Evolutionary conservation across 345 rosid genomes (phyloP).

Genomic region (Eucalyptus shirleyi): DNA sequence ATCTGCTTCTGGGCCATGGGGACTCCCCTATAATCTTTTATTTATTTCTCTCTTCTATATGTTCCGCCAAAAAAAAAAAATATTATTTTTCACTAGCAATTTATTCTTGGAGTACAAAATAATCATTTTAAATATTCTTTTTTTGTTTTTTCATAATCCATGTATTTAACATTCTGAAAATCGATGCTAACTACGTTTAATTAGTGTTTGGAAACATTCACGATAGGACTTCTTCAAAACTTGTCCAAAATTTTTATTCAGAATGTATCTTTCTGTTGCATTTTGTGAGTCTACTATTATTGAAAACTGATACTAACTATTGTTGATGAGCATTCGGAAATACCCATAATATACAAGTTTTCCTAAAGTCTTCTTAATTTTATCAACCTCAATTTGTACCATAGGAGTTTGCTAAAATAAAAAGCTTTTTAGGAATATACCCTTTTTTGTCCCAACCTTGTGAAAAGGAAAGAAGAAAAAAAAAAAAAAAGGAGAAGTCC

Average conservation of each 20-base stretch:
- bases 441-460: not conserved
- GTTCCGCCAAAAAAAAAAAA: not conserved
- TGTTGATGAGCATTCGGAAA: not conserved
- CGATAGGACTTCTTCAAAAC: not conserved
- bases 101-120: not conserved
- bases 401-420: not conserved
- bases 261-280: not conserved
- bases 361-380: not conserved
- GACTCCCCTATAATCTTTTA: not conserved
- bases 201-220: not conserved
- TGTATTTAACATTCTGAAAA: not conserved
- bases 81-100: not conserved
- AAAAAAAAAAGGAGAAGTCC: not conserved
- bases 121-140: not conserved
- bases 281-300: not conserved
- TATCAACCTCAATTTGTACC: not conserved
- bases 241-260: fast-evolving
- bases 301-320: not conserved
- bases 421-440: not conserved
- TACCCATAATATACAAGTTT: not conserved
- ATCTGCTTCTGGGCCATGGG: not conserved
- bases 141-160: not conserved
- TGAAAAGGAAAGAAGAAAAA: not conserved
- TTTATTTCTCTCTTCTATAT: not conserved
- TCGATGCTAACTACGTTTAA: not conserved